phyloP scores from a whole-genome alignment of 148 eudicot species.

The Drosera capensis region DNA sequence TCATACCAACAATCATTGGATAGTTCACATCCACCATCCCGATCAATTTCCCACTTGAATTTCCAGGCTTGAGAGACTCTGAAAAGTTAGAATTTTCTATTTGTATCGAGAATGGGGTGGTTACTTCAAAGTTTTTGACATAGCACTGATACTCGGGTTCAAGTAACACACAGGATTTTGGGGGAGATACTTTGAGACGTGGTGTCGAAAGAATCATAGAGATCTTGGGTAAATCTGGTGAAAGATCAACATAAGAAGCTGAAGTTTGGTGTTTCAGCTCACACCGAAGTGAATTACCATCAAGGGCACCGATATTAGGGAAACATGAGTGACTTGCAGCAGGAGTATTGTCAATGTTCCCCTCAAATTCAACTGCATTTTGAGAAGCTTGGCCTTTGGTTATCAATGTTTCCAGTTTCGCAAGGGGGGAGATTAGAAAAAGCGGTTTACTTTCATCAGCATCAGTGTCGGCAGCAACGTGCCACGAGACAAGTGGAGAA shows the following conservation, averaged over 20 bases:
- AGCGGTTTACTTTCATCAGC: constrained; percentile 59
- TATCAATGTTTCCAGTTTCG: constrained; percentile 26
- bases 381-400: constrained; percentile 27
- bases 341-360: constrained; percentile 9
- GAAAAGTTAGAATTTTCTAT: constrained; percentile 12
- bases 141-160: constrained; percentile 36
- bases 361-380: constrained; percentile 18
- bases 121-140: constrained; percentile 20
- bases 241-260: constrained; percentile 14
- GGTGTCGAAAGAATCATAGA: constrained; percentile 44
- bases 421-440: constrained; percentile 78
- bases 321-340: constrained; percentile 13
- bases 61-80: constrained; percentile 35
- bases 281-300: constrained; percentile 10
- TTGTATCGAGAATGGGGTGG: constrained; percentile 55
- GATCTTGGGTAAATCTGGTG: constrained; percentile 10
- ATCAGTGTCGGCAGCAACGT: constrained; percentile 37
- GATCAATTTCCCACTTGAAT: constrained; percentile 24
- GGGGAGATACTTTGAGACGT: constrained; percentile 50
- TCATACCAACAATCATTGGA: constrained; percentile 53
- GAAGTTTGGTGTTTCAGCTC: constrained; percentile 12
- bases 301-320: constrained; percentile 7
- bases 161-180: constrained; percentile 41
- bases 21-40: constrained; percentile 30
- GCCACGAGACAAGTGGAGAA: constrained; percentile 98